Evolutionary conservation across 805 yeast species (phyloP).

Genomic region (Saccharomycopsis capsularis): DNA sequence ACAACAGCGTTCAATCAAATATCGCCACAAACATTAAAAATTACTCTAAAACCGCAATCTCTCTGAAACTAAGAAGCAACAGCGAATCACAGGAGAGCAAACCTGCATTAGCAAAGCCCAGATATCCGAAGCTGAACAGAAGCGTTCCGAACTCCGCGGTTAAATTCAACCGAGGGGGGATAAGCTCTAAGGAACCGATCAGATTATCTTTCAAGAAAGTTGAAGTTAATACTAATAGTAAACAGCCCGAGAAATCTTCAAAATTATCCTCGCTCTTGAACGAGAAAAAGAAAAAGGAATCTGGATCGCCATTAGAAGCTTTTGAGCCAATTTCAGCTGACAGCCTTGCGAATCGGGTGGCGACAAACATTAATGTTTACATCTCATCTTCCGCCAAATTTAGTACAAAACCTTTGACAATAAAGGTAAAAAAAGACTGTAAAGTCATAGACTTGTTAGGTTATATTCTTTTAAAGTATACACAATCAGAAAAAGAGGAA

Average conservation of each 20-base stretch:
- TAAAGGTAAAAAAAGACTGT: slow-evolving; percentile 31
- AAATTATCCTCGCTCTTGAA: slow-evolving; percentile 10
- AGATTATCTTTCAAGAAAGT: slow-evolving; percentile 8
- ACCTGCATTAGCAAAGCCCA: background rate
- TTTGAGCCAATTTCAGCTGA: slow-evolving; percentile 17
- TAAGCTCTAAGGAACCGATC: background rate
- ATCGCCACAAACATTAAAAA: background rate
- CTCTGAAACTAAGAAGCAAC: slow-evolving; percentile 4
- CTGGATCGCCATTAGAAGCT: slow-evolving; percentile 9
- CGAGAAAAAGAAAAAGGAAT: slow-evolving; percentile 6
- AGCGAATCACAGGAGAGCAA: slow-evolving; percentile 13
- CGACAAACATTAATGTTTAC: slow-evolving; percentile 22
- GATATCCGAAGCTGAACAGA: slow-evolving; percentile 6
- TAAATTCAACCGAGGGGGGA: background rate
- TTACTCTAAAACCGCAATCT: background rate
- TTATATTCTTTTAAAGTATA: slow-evolving; percentile 33
- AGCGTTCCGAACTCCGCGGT: slow-evolving; percentile 9
- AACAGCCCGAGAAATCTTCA: slow-evolving; percentile 4
- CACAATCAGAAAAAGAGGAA: slow-evolving; percentile 13
- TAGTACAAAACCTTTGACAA: slow-evolving; percentile 18
- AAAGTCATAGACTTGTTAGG: slow-evolving; percentile 53
- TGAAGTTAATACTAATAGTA: background rate
- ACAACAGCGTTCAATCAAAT: background rate
- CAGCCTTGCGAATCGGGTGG: slow-evolving; percentile 8
- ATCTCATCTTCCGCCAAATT: slow-evolving; percentile 24